Conservation (phyloP, 2,329 filamentous ascomycete species). For the Leptographium radiaticola region DNA sequence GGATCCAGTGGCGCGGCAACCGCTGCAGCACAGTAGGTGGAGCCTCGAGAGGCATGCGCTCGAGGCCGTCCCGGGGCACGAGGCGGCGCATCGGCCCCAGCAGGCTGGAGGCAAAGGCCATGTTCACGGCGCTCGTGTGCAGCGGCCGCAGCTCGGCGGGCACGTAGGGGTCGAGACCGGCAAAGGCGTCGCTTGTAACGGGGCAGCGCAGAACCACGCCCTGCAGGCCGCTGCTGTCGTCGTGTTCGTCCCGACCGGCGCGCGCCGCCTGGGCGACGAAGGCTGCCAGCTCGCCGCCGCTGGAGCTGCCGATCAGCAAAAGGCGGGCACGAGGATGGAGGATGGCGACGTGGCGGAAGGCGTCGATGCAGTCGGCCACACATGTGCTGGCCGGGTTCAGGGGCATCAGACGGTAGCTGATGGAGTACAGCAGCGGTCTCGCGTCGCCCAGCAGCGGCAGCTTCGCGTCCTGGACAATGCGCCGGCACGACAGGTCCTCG, state of each 20-base stretch:
- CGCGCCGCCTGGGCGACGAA: conserved; percentile 23
- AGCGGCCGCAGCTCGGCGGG: conserved; percentile 20
- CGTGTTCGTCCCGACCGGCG: not conserved
- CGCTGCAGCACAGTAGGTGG: conserved; percentile 15
- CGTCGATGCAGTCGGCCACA: conserved; percentile 27
- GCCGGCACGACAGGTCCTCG: conserved; percentile 33
- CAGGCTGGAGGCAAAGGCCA: conserved; percentile 23
- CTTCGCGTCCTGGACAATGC: conserved; percentile 20
- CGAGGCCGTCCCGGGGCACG: conserved; percentile 26
- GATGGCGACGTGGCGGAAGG: conserved; percentile 17
- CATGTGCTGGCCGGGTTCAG: conserved; percentile 24
- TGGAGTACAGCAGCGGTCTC: conserved; percentile 25
- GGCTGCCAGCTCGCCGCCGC: conserved; percentile 33
- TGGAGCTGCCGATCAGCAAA: conserved; percentile 31
- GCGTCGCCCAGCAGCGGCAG: conserved; percentile 8
- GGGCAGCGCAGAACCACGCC: conserved; percentile 34
- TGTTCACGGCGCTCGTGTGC: conserved; percentile 26
- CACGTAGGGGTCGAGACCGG: conserved; percentile 20
- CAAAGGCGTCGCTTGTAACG: conserved; percentile 31
- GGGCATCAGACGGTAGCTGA: conserved; percentile 33
- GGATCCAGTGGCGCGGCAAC: conserved; percentile 31
- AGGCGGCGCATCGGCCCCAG: conserved; percentile 19
- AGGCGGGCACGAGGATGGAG: conserved; percentile 11
- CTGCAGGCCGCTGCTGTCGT: conserved; percentile 10
- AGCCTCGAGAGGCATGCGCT: conserved; percentile 28